Conservation (phyloP, 345 rosid genomes). For the Salix viminalis region DNA sequence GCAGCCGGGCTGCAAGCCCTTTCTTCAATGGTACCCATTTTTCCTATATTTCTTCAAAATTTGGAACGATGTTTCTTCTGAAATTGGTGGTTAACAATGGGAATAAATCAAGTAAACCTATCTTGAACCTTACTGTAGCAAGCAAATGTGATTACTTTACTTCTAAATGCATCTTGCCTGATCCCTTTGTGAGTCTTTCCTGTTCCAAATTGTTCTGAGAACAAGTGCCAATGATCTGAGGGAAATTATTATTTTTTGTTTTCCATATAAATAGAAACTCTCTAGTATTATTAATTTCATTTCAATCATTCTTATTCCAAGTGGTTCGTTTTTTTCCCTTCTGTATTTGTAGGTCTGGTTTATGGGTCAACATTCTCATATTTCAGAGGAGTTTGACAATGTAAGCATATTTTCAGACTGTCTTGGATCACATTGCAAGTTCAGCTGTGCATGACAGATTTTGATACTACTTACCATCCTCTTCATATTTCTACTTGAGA, state of each 20-base stretch:
- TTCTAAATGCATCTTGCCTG: not conserved
- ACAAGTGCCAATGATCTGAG: not conserved
- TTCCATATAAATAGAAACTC: not conserved
- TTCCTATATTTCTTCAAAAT: not conserved
- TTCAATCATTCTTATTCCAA: constrained; percentile 23
- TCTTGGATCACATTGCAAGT: not conserved
- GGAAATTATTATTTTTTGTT: not conserved
- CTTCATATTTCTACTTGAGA: not conserved
- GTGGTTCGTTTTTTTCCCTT: constrained; percentile 9
- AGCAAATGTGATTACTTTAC: not conserved
- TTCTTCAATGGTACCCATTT: constrained; percentile 69
- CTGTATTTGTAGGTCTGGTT: constrained; percentile 57
- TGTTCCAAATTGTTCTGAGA: not conserved
- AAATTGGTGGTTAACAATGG: not conserved
- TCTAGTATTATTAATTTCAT: not conserved
- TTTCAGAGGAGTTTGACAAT: constrained; percentile 64
- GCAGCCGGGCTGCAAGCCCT: constrained; percentile 84
- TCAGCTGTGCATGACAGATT: not conserved
- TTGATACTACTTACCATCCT: constrained; percentile 2
- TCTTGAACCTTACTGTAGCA: not conserved
- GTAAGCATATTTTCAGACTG: constrained; percentile 35
- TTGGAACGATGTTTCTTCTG: not conserved
- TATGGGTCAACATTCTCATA: constrained; percentile 72
- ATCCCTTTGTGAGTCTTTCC: not conserved
- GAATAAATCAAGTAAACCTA: not conserved